These are phyloP conservation scores for Neurospora tetraspora DNA, from an alignment of 495 filamentous ascomycete genomes.

Conservation along the genomic window DNA sequence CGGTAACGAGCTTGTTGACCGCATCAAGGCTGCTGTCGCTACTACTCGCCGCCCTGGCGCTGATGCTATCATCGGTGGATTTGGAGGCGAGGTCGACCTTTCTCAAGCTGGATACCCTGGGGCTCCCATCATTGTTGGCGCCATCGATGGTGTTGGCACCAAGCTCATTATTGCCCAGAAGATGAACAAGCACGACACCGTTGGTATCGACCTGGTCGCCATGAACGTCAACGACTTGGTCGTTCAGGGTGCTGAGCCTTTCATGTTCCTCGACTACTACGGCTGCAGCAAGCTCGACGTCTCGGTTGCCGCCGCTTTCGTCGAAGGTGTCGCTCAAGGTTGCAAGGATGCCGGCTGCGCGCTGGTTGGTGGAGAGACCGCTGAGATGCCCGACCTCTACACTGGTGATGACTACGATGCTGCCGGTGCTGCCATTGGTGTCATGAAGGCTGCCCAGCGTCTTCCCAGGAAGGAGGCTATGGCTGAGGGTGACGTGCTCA, in stretches of 20 bases:
- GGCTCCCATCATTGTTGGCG: constrained; percentile 72
- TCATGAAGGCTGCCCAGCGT: constrained; percentile 55
- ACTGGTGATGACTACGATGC: constrained; percentile 76
- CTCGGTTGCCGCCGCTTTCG: constrained; percentile 64
- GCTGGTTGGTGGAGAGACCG: constrained; percentile 91
- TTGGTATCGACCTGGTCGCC: constrained; percentile 91
- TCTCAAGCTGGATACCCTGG: constrained; percentile 61
- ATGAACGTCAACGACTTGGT: constrained; percentile 99
- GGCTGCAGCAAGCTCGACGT: constrained; percentile 79
- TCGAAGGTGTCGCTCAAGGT: constrained; percentile 77
- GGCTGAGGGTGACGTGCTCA: constrained; percentile 68
- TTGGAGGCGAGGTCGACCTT: constrained; percentile 83
- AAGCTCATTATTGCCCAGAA: constrained; percentile 91
- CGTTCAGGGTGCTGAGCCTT: constrained; percentile 85
- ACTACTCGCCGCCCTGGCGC: constrained; percentile 77
- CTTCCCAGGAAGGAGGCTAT: constrained; percentile 70
- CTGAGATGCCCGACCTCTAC: constrained; percentile 95
- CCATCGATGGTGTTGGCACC: constrained; percentile 93
- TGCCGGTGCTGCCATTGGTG: constrained; percentile 77
- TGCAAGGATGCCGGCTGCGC: constrained; percentile 75
- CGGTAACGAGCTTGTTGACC: constrained; percentile 80
- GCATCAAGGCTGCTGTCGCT: constrained; percentile 74
- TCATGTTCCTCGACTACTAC: constrained; percentile 96
- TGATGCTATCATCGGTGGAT: constrained; percentile 86
- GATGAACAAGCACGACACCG: constrained; percentile 79